These are phyloP conservation scores for Salix brachista DNA, from an alignment of 345 rosid genomes.

Conservation along the genomic window DNA sequence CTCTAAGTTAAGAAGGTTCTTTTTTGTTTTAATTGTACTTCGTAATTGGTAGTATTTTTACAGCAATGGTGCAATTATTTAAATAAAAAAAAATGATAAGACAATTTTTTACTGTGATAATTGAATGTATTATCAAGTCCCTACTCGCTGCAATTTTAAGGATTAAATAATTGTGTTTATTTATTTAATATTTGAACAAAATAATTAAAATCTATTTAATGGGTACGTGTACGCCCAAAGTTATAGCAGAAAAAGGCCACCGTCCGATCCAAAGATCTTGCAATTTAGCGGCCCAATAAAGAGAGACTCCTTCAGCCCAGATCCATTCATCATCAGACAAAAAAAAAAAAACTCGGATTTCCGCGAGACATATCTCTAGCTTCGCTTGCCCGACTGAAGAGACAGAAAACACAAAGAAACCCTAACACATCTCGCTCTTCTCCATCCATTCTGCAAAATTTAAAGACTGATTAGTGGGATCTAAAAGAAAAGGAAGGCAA, in stretches of 20 bases:
- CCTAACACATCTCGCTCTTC: neutral
- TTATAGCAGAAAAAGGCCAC: neutral
- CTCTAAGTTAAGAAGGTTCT: too few species aligned
- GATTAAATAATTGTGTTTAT: too few species aligned
- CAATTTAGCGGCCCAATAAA: neutral
- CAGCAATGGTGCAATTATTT: too few species aligned
- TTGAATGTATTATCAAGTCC: too few species aligned
- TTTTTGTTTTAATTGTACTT: too few species aligned
- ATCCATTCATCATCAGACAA: neutral
- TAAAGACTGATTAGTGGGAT: neutral
- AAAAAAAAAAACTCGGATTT: neutral
- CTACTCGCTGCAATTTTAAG: too few species aligned
- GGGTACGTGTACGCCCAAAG: neutral
- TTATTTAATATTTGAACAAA: too few species aligned
- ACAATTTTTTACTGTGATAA: too few species aligned
- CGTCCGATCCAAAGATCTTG: neutral
- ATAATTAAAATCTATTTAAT: too few species aligned
- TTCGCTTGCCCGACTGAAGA: neutral
- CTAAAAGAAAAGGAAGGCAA: conserved; percentile 18
- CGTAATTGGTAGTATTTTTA: too few species aligned
- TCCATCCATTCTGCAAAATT: neutral
- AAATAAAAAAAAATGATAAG: too few species aligned
- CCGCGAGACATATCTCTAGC: neutral
- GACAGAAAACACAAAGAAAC: neutral
- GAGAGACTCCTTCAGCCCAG: neutral